Percentiles rank a stretch among this genome's conserved stretches.
Evolutionary conservation across 1,284 basidiomycete genomes (phyloP).

Genomic region (Pseudozyma hubeiensis): DNA sequence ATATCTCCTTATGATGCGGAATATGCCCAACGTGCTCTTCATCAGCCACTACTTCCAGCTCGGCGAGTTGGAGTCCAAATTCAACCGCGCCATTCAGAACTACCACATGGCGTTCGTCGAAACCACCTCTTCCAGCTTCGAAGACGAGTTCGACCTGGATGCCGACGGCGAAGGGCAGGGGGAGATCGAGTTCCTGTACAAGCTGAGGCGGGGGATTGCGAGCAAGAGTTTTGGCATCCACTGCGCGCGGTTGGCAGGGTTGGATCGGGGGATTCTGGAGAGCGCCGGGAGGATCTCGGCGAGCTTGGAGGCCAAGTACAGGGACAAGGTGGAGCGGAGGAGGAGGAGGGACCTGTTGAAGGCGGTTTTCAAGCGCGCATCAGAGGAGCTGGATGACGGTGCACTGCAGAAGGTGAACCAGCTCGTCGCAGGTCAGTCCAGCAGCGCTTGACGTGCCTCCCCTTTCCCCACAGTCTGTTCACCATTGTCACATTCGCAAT

Average conservation of each 20-base stretch:
- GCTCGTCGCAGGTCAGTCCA: too few relatives aligned
- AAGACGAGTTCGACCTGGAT: not conserved
- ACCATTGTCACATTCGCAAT: too few relatives aligned
- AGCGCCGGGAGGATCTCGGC: slow-evolving; percentile 17
- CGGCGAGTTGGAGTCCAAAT: slow-evolving; percentile 24
- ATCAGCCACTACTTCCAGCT: slow-evolving; percentile 64
- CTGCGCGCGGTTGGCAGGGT: slow-evolving; percentile 57
- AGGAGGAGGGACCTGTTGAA: too few relatives aligned
- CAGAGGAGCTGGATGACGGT: too few relatives aligned
- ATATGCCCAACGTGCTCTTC: slow-evolving; percentile 50
- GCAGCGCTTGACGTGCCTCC: too few relatives aligned
- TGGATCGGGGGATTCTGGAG: slow-evolving; percentile 26
- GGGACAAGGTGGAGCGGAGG: not conserved
- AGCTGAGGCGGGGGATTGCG: slow-evolving; percentile 51
- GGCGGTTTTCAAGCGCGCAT: too few relatives aligned
- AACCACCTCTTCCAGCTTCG: not conserved
- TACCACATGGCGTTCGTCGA: slow-evolving; percentile 61
- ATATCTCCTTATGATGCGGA: slow-evolving; percentile 22
- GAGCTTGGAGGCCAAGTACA: not conserved
- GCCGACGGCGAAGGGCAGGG: slow-evolving; percentile 3
- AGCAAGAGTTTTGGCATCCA: slow-evolving; percentile 63
- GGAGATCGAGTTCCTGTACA: slow-evolving; percentile 64
- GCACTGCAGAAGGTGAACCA: too few relatives aligned
- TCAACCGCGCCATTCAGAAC: slow-evolving; percentile 21
- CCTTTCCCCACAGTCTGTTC: too few relatives aligned